Conservation (phyloP, 176 grass and related monocot genomes). For the Dendrocalamus sinicus region DNA sequence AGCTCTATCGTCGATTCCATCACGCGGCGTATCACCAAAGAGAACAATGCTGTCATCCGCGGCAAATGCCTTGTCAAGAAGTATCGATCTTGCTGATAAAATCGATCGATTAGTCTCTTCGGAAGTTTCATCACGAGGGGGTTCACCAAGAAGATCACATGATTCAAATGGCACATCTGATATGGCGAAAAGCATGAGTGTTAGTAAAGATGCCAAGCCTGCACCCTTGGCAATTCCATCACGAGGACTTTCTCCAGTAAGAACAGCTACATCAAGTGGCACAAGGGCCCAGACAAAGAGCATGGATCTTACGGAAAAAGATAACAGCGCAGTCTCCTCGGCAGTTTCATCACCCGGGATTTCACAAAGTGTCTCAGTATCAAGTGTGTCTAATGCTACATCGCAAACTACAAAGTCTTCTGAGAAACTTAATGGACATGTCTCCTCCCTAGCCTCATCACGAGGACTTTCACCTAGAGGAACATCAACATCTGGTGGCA, state of each 20-base stretch:
- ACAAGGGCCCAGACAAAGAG: constrained; percentile 36
- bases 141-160: constrained; percentile 49
- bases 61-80: constrained; percentile 52
- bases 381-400: constrained; percentile 49
- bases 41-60: constrained; percentile 40
- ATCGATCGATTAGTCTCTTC: constrained; percentile 52
- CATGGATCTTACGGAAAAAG: constrained; percentile 52
- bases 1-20: constrained; percentile 46
- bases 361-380: constrained; percentile 41
- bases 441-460: constrained; percentile 39
- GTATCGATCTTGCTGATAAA: constrained; percentile 64
- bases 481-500: constrained; percentile 43
- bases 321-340: constrained; percentile 21
- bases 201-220: constrained; percentile 46
- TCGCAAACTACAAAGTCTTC: constrained; percentile 44
- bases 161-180: constrained; percentile 37
- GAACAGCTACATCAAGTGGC: constrained; percentile 32
- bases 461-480: constrained; percentile 57
- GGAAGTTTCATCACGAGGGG: constrained; percentile 13
- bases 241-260: constrained; percentile 36
- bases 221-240: constrained; percentile 42
- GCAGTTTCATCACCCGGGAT: constrained; percentile 44
- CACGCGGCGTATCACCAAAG: constrained; percentile 47
- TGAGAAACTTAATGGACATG: constrained; percentile 36
- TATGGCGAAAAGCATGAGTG: neutral